Evolutionary conservation across 176 grass and related monocot genomes (phyloP).

Genomic region (Bonia amplexicaulis): DNA sequence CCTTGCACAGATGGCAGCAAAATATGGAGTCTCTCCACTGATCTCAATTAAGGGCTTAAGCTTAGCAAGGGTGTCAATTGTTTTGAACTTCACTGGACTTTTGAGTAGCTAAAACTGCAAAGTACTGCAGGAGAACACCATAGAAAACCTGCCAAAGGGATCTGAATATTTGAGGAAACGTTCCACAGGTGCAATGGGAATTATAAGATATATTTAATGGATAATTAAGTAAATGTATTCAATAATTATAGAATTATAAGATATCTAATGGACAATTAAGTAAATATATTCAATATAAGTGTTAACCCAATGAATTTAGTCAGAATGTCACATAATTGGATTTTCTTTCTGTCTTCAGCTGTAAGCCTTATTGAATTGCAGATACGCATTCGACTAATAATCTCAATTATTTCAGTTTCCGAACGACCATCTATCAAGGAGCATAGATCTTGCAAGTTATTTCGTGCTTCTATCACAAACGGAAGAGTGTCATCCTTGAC

Average conservation of each 20-base stretch:
- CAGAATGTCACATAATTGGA: slow-evolving; percentile 60
- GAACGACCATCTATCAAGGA: slow-evolving; percentile 73
- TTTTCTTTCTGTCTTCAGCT: slow-evolving; percentile 86
- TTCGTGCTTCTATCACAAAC: slow-evolving; percentile 91
- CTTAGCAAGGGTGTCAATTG: slow-evolving; percentile 60
- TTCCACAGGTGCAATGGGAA: background rate
- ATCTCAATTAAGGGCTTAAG: slow-evolving; percentile 89
- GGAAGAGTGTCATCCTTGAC: slow-evolving; percentile 47
- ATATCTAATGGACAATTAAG: background rate
- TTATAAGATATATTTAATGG: background rate
- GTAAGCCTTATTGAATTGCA: slow-evolving; percentile 92
- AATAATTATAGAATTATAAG: background rate
- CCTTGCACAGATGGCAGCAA: slow-evolving; percentile 92
- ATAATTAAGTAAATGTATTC: background rate
- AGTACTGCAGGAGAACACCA: slow-evolving; percentile 89
- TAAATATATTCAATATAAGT: background rate
- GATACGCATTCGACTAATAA: slow-evolving; percentile 70
- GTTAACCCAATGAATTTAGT: background rate
- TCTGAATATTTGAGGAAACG: slow-evolving; percentile 15
- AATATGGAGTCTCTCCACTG: slow-evolving; percentile 91
- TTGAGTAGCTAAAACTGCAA: slow-evolving; percentile 70
- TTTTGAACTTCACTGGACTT: slow-evolving; percentile 65
- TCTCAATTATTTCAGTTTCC: slow-evolving; percentile 76
- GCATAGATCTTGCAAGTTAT: slow-evolving; percentile 58
- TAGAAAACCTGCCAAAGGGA: slow-evolving; percentile 76